These are phyloP conservation scores for Piloderma croceum DNA, from an alignment of 768 basidiomycete genomes.

Conservation along the genomic window DNA sequence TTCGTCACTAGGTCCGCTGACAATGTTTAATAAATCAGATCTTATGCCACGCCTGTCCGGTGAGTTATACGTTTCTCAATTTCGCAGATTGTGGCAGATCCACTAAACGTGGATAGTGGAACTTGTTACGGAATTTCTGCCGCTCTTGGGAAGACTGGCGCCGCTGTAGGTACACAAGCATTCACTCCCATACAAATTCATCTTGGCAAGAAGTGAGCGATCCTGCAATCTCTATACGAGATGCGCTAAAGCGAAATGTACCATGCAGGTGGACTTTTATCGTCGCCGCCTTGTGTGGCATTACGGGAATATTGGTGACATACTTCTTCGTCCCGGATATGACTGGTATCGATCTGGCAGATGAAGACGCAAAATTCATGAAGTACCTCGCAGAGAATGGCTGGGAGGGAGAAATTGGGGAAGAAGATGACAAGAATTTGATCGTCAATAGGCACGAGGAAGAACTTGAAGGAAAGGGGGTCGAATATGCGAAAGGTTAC, in stretches of 20 bases:
- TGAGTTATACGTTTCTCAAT: slow-evolving; percentile 16
- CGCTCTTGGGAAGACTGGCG: slow-evolving; percentile 65
- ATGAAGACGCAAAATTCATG: slow-evolving; percentile 60
- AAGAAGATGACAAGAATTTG: slow-evolving; percentile 37
- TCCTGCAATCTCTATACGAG: too few species aligned
- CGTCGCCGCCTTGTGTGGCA: slow-evolving; percentile 62
- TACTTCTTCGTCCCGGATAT: slow-evolving; percentile 66
- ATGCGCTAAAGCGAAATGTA: slow-evolving; percentile 1
- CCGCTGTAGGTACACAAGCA: slow-evolving; percentile 62
- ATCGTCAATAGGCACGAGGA: too few species aligned
- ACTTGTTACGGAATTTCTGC: slow-evolving; percentile 68
- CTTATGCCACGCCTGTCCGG: slow-evolving; percentile 61
- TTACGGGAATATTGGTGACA: slow-evolving; percentile 56
- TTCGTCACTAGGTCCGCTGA: slow-evolving; percentile 1
- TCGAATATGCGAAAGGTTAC: too few species aligned
- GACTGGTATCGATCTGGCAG: slow-evolving; percentile 60
- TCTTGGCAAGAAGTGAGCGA: slow-evolving; percentile 56
- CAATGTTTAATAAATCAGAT: slow-evolving; percentile 29
- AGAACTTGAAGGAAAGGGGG: too few species aligned
- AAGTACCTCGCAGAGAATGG: slow-evolving; percentile 56
- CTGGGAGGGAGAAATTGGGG: slow-evolving; percentile 61
- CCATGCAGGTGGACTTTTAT: slow-evolving; percentile 66
- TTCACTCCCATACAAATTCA: slow-evolving; percentile 65
- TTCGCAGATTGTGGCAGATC: background rate
- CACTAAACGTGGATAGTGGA: slow-evolving; percentile 34